Percentiles rank a stretch among this genome's conserved stretches.
Conservation (phyloP, 768 basidiomycete genomes). For the Glaciozyma martinii region DNA sequence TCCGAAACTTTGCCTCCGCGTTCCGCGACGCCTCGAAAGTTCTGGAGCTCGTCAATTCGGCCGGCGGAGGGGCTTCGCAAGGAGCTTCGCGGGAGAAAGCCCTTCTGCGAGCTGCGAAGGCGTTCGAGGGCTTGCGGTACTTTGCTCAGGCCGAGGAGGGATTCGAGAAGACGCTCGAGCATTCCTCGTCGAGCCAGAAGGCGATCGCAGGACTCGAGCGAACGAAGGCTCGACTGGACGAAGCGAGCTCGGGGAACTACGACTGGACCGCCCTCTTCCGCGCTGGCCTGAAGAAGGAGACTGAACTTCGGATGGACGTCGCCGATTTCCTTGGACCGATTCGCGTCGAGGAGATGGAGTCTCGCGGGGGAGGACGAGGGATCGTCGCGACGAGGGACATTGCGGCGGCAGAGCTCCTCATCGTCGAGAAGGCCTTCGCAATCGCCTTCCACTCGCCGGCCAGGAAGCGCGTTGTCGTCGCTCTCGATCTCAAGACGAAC, state of each 20-base stretch:
- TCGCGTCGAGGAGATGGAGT: not conserved
- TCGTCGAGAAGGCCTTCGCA: slow-evolving; percentile 45
- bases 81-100: slow-evolving; percentile 59
- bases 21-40: not conserved
- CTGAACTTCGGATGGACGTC: not conserved
- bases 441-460: slow-evolving; percentile 53
- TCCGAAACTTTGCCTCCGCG: slow-evolving; percentile 10
- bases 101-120: slow-evolving; percentile 36
- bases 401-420: slow-evolving; percentile 8
- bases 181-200: not conserved
- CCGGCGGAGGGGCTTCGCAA: not conserved
- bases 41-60: not conserved
- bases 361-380: slow-evolving; percentile 10
- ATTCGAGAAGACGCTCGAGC: not conserved
- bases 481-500: slow-evolving; percentile 38
- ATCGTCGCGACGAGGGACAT: slow-evolving; percentile 19
- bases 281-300: not conserved
- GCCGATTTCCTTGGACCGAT: slow-evolving; percentile 11
- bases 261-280: not conserved
- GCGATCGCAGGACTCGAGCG: not conserved
- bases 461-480: slow-evolving; percentile 67
- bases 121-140: not conserved
- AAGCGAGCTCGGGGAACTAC: slow-evolving; percentile 5
- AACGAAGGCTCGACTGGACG: not conserved
- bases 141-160: not conserved